phyloP scores from a whole-genome alignment of 257 asterid genomes.

The Gardenia jasminoides region DNA sequence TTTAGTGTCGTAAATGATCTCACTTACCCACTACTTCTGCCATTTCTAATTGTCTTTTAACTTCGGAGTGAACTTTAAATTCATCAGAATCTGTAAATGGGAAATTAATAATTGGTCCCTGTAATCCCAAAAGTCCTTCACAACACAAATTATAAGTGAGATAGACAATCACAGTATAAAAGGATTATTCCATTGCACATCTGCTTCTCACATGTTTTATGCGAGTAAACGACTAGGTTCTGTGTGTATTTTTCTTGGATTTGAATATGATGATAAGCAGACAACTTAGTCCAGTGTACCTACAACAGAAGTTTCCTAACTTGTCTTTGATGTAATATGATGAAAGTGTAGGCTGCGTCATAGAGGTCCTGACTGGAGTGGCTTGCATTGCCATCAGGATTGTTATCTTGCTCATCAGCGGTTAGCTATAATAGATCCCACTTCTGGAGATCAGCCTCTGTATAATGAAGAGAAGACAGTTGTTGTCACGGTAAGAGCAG shows the following conservation, averaged over 20 bases:
- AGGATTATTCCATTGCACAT: not conserved
- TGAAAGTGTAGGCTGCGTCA: constrained; percentile 73
- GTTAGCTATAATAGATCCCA: constrained; percentile 89
- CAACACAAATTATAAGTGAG: not conserved
- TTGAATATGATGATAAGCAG: not conserved
- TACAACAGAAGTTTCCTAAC: constrained; percentile 6
- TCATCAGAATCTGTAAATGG: not conserved
- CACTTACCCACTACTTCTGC: no score
- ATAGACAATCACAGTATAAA: no score
- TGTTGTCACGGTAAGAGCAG: constrained; percentile 71
- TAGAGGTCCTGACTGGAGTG: constrained; percentile 99
- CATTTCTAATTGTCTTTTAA: not conserved
- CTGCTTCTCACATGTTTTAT: not conserved
- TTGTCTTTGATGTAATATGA: constrained; percentile 20
- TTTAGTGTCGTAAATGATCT: no score
- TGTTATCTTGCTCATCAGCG: constrained; percentile 96
- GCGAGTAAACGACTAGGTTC: no score
- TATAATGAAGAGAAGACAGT: constrained; percentile 95
- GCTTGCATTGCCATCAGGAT: constrained; percentile 73
- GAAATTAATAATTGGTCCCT: not conserved
- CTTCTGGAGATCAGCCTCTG: constrained; percentile 97
- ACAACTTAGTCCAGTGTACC: not conserved
- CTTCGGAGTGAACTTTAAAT: not conserved
- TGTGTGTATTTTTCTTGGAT: not conserved
- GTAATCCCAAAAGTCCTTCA: not conserved